Percentiles rank a stretch among this genome's conserved stretches.
phyloP scores from a whole-genome alignment of 805 yeast species.

The Metschnikowia anglica region DNA sequence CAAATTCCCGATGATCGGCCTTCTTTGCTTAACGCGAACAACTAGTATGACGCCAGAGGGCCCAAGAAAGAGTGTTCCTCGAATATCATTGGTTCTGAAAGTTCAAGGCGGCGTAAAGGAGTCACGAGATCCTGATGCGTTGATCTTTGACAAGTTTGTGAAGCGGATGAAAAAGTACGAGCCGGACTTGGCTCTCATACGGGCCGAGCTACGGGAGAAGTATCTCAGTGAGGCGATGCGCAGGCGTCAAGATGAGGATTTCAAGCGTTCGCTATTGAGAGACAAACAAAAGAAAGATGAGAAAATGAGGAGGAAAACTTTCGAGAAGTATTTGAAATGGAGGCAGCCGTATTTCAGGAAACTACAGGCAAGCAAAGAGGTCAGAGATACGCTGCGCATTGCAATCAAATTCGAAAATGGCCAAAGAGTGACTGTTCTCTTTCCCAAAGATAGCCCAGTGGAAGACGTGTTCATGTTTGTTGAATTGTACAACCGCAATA shows the following conservation, averaged over 20 bases:
- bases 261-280: conserved; percentile 62
- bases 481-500: conserved; percentile 43
- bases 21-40: conserved; percentile 65
- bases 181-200: conserved; percentile 57
- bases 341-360: conserved; percentile 31
- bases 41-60: conserved; percentile 57
- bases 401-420: conserved; percentile 71
- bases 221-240: conserved; percentile 58
- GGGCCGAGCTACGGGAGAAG: conserved; percentile 62
- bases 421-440: conserved; percentile 44
- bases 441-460: conserved; percentile 31
- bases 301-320: conserved; percentile 28
- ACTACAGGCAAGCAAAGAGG: conserved; percentile 16
- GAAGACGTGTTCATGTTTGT: conserved; percentile 37
- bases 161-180: conserved; percentile 54
- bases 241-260: conserved; percentile 75
- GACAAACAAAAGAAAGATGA: conserved; percentile 55
- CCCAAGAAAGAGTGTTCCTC: conserved; percentile 50
- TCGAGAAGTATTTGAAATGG: conserved; percentile 39
- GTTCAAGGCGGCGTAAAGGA: conserved; percentile 60
- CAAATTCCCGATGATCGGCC: conserved; percentile 77
- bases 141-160: conserved; percentile 42
- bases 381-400: conserved; percentile 48
- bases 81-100: conserved; percentile 59
- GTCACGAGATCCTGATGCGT: conserved; percentile 31